Percentiles rank a stretch among this genome's conserved stretches.
Evolutionary conservation across 2,329 filamentous ascomycete genomes (phyloP).

Genomic region (Didymella pinodella): DNA sequence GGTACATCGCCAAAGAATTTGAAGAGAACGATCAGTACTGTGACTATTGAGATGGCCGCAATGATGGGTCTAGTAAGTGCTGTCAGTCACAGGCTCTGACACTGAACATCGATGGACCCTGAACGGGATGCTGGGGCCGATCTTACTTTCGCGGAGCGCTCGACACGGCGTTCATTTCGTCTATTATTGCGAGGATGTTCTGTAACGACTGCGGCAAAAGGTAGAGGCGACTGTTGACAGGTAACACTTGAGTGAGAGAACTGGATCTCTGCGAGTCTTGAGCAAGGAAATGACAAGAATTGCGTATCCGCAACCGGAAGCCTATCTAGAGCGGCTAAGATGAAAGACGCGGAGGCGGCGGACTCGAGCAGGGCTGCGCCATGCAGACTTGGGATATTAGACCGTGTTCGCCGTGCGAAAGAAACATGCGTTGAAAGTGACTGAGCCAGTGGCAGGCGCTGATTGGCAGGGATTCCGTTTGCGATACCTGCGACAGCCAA

Average conservation of each 20-base stretch:
- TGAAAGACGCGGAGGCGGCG: constrained; percentile 13
- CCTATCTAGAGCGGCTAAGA: constrained; percentile 18
- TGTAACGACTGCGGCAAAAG: constrained; percentile 14
- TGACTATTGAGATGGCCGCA: constrained; percentile 29
- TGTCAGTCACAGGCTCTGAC: constrained; percentile 2
- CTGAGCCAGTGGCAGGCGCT: not conserved
- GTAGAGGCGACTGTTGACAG: constrained; percentile 8
- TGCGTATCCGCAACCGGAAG: constrained; percentile 15
- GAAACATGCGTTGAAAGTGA: constrained; percentile 4
- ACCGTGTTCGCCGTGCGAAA: constrained; percentile 7
- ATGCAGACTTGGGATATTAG: constrained; percentile 14
- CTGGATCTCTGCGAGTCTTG: constrained; percentile 9
- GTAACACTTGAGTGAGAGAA: constrained; percentile 5
- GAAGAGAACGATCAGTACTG: constrained; percentile 35
- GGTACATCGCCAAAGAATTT: constrained; percentile 38
- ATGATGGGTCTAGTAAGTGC: constrained; percentile 30
- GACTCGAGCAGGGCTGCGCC: constrained; percentile 15
- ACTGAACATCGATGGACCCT: not conserved
- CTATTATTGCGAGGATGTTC: constrained; percentile 6
- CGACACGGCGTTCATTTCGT: constrained; percentile 14
- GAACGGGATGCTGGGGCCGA: not conserved
- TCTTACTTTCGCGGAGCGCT: constrained; percentile 18
- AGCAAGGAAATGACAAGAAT: constrained; percentile 18
- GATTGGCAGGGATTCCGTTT: constrained; percentile 1
- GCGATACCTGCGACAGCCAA: constrained; percentile 4